A percentile compares a stretch with the other conserved stretches of the same genome.
Conservation (phyloP, 805 yeast species). For the Kuraishia hungarica region DNA sequence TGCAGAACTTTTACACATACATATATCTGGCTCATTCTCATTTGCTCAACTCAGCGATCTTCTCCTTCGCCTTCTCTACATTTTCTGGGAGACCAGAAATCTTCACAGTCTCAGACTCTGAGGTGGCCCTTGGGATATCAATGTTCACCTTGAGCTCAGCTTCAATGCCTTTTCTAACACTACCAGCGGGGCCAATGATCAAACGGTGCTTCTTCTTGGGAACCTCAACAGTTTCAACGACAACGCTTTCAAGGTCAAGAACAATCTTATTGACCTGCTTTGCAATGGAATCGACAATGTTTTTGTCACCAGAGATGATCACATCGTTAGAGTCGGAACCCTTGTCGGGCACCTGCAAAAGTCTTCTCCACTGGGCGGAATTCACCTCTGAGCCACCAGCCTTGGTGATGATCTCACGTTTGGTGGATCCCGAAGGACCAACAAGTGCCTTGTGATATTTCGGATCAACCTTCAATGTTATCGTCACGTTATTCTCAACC, state of each 20-base stretch:
- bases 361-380: conserved; percentile 38
- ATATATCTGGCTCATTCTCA: conserved; percentile 27
- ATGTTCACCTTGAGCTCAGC: conserved; percentile 56
- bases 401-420: conserved; percentile 61
- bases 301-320: conserved; percentile 66
- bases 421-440: conserved; percentile 70
- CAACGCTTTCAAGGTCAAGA: conserved; percentile 51
- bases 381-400: conserved; percentile 65
- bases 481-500: conserved; percentile 51
- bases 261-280: conserved; percentile 56
- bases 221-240: conserved; percentile 43
- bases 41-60: conserved; percentile 50
- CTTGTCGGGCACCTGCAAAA: conserved; percentile 63
- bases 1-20: neutral
- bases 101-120: conserved; percentile 40
- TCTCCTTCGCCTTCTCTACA: conserved; percentile 53
- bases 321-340: conserved; percentile 51
- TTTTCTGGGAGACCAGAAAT: conserved; percentile 62
- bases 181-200: conserved; percentile 77
- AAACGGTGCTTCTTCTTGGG: conserved; percentile 69
- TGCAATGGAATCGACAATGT: conserved; percentile 61
- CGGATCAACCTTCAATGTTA: conserved; percentile 58
- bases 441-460: conserved; percentile 67
- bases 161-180: conserved; percentile 64
- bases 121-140: conserved; percentile 56